Evolutionary conservation across 1,284 basidiomycete genomes (phyloP), one percentile per base, ranked within the genome.

Genomic region (Sanghuangporus sanghuang): DNA sequence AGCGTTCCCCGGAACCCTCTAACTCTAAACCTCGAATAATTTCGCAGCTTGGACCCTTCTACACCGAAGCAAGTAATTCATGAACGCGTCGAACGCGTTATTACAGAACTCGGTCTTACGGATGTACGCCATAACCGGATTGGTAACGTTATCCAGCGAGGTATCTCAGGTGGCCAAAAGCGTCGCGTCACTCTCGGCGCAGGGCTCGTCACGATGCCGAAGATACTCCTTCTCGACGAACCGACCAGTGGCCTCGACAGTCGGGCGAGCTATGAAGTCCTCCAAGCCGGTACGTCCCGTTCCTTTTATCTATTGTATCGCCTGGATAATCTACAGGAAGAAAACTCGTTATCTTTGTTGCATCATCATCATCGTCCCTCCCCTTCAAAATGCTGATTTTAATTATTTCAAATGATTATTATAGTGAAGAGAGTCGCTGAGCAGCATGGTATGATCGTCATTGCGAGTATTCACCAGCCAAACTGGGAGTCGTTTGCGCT

Each of bases 111-210:
- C 3, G 86, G 86, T 0, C 74, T 89, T 1, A 71, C 78, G 23
- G 78, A 84, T n/a, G 80, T 85, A 55, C 79, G 81, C 0, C 70
- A 86, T 64, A 83, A 83, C 53, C 72, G 77, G 8, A 84, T 89
- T 48, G 87, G 87, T 1, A 81, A 78, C 0, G 79, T 81, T 1
- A 81, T 86, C 48, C 78, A 78, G 49, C 72, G 86, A 38, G 87
- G 87, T 1, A 84, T 89, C 40, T 85, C 82, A 11, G 87, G 86
- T 4, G 86, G 86, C 16, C 86, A 89, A 71, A 85, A 84, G 71
- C 78, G 85, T 11, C 76, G 87, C 6, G 82, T 89, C 3, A 87
- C 85, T 6, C 84, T 87, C 57, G 87, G 84, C 18, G 79, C 85
- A 62, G 83, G 85, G 56, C 81, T 89, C 67, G 82, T 89, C 35